Base-by-base conservation (phyloP, 768 basidiomycete genomes). In the Boletus reticulatus region DNA sequence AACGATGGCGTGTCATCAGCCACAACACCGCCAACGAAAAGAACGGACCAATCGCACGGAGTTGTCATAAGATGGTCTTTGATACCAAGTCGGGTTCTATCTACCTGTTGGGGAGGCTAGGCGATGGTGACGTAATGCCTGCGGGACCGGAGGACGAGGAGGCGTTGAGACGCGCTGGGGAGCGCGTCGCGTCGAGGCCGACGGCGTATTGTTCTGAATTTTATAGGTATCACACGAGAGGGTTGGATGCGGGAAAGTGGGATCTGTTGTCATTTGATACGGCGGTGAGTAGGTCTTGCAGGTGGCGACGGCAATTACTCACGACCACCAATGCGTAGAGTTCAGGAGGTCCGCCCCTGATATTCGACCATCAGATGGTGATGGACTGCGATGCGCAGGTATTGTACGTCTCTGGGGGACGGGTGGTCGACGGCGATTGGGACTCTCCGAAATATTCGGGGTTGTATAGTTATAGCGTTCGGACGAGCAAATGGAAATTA, bases 31-130 rank as follows among this genome's bases (percentile, higher is more conserved):
- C 79, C 1, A 62, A 70, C 24, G 84, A 88, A 36, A 73, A 73
- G 51, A 83, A 87, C 50, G 89, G 88, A 1, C 90, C 90, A 10
- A 80, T 82, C 2, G 78, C 87, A 4, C 76, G 90, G 29, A 84
- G 84, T 10, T 92, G 90, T 63, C 91, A 92, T 64, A 89, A 88
- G 72, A 90, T 91, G 85, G 84, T 82, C 17, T 91, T 89, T 62
- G 88, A 92, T 61, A 72, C 76, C n/a, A 81, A 78, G 68, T 84
- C 83, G 0, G 87, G 85, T 2, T 77, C 75, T 53, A 85, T 92
- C 19, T 92, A 89, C 66, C 64, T 92, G 1, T 70, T 92, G n/a
- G 90, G 90, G 14, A 74, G 86, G 61, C 69, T 90, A 48, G 78
- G 77, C 14, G 87, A 89, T 56, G 72, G 71, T 27, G 85, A 87